Evolutionary conservation across 352 stramenopile species (phyloP), one percentile per base, ranked within the genome.

Genomic region (Globisporangium canariense): DNA sequence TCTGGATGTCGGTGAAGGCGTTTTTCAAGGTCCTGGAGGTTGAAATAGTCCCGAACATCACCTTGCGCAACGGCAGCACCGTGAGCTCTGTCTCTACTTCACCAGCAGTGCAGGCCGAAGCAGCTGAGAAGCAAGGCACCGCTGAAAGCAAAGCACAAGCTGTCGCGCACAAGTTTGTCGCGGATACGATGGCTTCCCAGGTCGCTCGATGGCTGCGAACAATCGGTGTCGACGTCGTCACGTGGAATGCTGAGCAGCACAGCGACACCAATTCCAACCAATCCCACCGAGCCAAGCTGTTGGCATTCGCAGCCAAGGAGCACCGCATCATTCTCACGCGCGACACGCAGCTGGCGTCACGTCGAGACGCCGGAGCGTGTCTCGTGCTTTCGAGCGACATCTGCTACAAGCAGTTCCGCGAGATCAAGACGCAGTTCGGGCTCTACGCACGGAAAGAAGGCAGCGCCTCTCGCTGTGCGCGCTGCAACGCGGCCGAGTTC

Each of bases 151-250:
- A 20, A 49, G 9, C 43, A 6, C 16, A 63, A 32, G 41, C 51
- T 2, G 58, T 62, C 7, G 71, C 81, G 59, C 78, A 81, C 68
- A 87, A 83, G 34, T 93, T 93, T 54, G 62, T 93, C 0, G 85
- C 83, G 0, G 85, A 93, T 62, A 86, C 81, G 18, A 93, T 93
- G 85, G 70, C 90, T 8, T 80, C 69, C 9, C 79, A 84, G 16
- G 77, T 93, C n/a, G 81, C 78, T 6, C 81, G 85, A 30, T 93
- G 85, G 85, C 66, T 93, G 22, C 81, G 85, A 22, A 91, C 81
- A 0, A 87, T 91, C 38, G 85, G 85, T 13, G 78, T 91, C 56
- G 83, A 93, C 49, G 80, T 91, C 20, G 55, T 91, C n/a, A 71
- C 86, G 7, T 93, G 81, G 81, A 77, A 88, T 38, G 62, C 70